Base-by-base conservation (phyloP, 352 stramenopile genomes). In the Phytophthora agathidicida region DNA sequence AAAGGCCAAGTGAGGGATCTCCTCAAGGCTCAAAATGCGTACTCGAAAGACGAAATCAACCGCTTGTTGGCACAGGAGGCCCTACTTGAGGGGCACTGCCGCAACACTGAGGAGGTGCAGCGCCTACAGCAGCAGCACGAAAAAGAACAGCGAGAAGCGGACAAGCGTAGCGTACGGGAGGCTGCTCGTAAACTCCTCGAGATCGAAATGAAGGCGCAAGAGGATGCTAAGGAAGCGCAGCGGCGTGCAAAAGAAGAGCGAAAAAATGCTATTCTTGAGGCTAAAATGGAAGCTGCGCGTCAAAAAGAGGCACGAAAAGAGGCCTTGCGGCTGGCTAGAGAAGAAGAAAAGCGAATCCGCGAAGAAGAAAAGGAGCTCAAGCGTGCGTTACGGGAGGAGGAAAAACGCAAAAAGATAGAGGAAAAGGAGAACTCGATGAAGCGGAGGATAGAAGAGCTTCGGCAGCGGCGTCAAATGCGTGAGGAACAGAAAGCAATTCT, bases 351-450 rank as follows among this genome's bases (percentile, higher is more conserved):
- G 36, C 70, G 76, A 2, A 74, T 89, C 71, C 66, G 76, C 7
- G 83, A 91, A 46, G 80, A 91, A 54, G 79, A 91, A 43, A 85
- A 86, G 27, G 77, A 87, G 30, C 71, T 89, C 11, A 86, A 88
- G 26, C 79, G 78, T 38, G 80, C 68, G n/a, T 14, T 88, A 13
- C 75, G 80, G 27, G 81, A 91, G 43, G 81, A 93, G 46, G 80
- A 90, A 52, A 86, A 86, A 39, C 75, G 73, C 6, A 86, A 87
- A 45, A 88, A 83, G 56, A 54, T 77, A 10, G 80, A 89, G 46
- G 73, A 91, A 42, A 93, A 89, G 58, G 76, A 90, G 48, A 74
- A 71, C 47, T 71, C 68, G 2, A 90, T 92, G 83, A 86, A 92
- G 60, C 68, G 76, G 16, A 80, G 80, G 6, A 88, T 90, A 41